Evolutionary conservation across 2,329 filamentous ascomycete genomes (phyloP), one percentile per base, ranked within the genome.

Genomic region (Cercospora sojina): DNA sequence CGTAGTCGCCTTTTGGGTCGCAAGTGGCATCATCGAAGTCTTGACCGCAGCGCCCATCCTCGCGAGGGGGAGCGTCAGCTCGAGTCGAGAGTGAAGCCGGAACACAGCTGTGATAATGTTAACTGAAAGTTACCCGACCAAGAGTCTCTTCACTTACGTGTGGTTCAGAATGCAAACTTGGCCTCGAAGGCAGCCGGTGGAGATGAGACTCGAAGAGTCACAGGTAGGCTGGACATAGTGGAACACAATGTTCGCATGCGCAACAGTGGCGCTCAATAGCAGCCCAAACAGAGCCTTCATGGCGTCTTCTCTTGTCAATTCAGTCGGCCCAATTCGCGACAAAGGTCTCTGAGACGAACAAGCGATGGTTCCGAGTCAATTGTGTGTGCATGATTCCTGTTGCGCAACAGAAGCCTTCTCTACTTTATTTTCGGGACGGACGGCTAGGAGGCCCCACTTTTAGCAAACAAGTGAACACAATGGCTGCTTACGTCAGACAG

Each of bases 161-260:
- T 78, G 76, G 57, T 77, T 67, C 20, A 74, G 64, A 10, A 73
- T 73, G 71, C 77, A 81, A 61, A 77, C 67, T 70, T 80, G 77
- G 53, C 79, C 78, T 59, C 74, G 76, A 59, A 81, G 71, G 67
- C 80, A 83, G 20, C 65, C 67, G 12, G 61, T 63, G 58, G 73
- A 31, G 57, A 70, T n/a, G 43, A 71, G 1, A 7, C 71, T 32
- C 27, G 65, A 67, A 64, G 71, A 70, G 61, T 80, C 73, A 73
- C 83, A 85, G 3, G 66, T 77, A 23, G 83, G 79, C 58, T 82
- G 78, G 8, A 83, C 80, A 76, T 80, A 80, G 41, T 75, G 73
- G 73, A 84, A 83, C 67, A 81, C 79, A 73, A 85, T 84, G 72
- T 84, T 85, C 62, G 81, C 83, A 5, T 47, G 35, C 8, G 27